Evolutionary conservation across 305 asterid species (phyloP).

Genomic region (Striga hermonthica): DNA sequence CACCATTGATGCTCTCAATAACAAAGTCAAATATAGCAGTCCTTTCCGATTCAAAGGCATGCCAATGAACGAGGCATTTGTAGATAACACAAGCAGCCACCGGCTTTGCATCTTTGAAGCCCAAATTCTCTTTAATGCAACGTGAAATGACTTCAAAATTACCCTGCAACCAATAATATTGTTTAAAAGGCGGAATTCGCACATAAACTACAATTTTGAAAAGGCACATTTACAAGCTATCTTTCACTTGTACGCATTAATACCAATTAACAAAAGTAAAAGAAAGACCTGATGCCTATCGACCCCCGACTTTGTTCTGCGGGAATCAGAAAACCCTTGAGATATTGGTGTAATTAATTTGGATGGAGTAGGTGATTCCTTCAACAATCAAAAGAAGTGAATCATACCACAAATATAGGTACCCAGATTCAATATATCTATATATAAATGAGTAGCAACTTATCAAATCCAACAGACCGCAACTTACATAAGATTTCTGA

Average conservation of each 20-base stretch:
- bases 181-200: slow-evolving; percentile 17
- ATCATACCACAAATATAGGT: slow-evolving; percentile 28
- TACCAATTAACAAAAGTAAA: slow-evolving; percentile 28
- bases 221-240: slow-evolving; percentile 15
- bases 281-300: slow-evolving; percentile 78
- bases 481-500: slow-evolving; percentile 68
- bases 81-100: slow-evolving; percentile 91
- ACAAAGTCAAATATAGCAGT: slow-evolving; percentile 81
- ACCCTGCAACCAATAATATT: slow-evolving; percentile 48
- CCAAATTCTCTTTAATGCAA: slow-evolving; percentile 86
- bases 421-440: slow-evolving; percentile 13
- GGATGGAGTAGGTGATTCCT: slow-evolving; percentile 98
- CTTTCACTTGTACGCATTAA: slow-evolving; percentile 18
- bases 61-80: slow-evolving; percentile 93
- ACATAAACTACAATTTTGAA: neutral
- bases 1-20: slow-evolving; percentile 74
- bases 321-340: slow-evolving; percentile 79
- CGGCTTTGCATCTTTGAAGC: slow-evolving; percentile 88
- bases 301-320: slow-evolving; percentile 62
- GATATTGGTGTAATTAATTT: slow-evolving; percentile 62
- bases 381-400: slow-evolving; percentile 35
- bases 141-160: slow-evolving; percentile 70
- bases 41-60: slow-evolving; percentile 91
- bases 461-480: neutral
- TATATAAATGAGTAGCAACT: too few species aligned